Evolutionary conservation across 164 flowering plant genomes (phyloP).

Genomic region (Platanus orientalis): DNA sequence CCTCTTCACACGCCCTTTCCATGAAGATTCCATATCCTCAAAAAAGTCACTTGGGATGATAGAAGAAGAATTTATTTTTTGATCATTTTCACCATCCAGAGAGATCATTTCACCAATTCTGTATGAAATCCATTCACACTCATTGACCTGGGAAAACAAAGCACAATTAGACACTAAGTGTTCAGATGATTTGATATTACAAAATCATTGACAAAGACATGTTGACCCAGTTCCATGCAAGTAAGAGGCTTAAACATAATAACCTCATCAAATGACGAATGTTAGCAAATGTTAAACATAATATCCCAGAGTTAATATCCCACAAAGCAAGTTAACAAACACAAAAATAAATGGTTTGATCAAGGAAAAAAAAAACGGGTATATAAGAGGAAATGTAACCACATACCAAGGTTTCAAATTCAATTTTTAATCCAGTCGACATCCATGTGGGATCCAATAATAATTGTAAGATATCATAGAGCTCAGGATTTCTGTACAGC

Average conservation of each 20-base stretch:
- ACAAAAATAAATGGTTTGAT: background rate
- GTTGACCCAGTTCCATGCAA: background rate
- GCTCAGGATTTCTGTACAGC: constrained; percentile 63
- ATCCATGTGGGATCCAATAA: constrained; percentile 84
- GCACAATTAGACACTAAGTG: background rate
- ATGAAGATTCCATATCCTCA: constrained; percentile 83
- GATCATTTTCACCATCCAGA: constrained; percentile 67
- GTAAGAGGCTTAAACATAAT: no score
- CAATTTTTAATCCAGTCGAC: constrained; percentile 86
- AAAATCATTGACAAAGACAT: background rate
- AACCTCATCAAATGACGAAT: no score
- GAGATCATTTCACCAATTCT: constrained; percentile 68
- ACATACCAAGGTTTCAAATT: constrained; percentile 73
- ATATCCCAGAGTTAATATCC: no score
- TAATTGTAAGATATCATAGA: constrained; percentile 47
- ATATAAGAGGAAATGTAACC: background rate
- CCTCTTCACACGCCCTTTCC: constrained; percentile 90
- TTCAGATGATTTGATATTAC: background rate
- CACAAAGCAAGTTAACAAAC: no score
- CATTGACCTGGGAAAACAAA: constrained; percentile 44
- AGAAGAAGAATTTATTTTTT: constrained; percentile 43
- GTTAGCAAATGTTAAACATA: no score
- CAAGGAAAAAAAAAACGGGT: background rate
- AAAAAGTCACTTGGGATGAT: constrained; percentile 77
- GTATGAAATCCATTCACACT: constrained; percentile 55